A percentile compares a stretch with the other conserved stretches of the same genome.
phyloP scores from a whole-genome alignment of 2,329 filamentous ascomycete species.

The Blastomyces gilchristii region DNA sequence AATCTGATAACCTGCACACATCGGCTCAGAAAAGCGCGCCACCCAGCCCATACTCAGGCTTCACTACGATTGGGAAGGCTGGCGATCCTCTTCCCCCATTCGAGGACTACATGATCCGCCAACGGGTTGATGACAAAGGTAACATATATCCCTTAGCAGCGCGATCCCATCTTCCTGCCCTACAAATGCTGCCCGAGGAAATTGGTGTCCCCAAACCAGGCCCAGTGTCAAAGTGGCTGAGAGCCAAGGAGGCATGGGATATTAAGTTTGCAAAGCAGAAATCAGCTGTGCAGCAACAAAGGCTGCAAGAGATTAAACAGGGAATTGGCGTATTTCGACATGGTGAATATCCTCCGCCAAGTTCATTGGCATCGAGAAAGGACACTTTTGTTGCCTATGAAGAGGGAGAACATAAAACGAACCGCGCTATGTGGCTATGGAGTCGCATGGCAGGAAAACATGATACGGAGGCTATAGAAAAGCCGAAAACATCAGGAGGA shows the following conservation, averaged over 20 bases:
- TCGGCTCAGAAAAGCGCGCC: not conserved
- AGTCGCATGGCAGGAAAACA: slow-evolving; percentile 80
- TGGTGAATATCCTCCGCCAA: slow-evolving; percentile 71
- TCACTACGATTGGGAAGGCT: slow-evolving; percentile 61
- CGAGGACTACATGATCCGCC: slow-evolving; percentile 79
- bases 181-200: slow-evolving; percentile 53
- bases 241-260: slow-evolving; percentile 63
- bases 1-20: slow-evolving; percentile 14
- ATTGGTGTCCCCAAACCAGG: slow-evolving; percentile 72
- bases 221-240: slow-evolving; percentile 75
- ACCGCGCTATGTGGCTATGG: slow-evolving; percentile 73
- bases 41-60: slow-evolving; percentile 17
- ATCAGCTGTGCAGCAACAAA: slow-evolving; percentile 60
- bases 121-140: slow-evolving; percentile 71
- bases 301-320: slow-evolving; percentile 59
- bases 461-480: slow-evolving; percentile 59
- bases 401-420: slow-evolving; percentile 50
- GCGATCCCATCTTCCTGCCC: slow-evolving; percentile 52
- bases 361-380: slow-evolving; percentile 58
- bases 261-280: slow-evolving; percentile 59
- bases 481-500: not conserved
- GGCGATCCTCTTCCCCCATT: slow-evolving; percentile 76
- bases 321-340: slow-evolving; percentile 61
- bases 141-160: slow-evolving; percentile 58
- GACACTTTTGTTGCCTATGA: slow-evolving; percentile 34